Evolutionary conservation across 768 basidiomycete species (phyloP).

Genomic region (Collybia nuda): DNA sequence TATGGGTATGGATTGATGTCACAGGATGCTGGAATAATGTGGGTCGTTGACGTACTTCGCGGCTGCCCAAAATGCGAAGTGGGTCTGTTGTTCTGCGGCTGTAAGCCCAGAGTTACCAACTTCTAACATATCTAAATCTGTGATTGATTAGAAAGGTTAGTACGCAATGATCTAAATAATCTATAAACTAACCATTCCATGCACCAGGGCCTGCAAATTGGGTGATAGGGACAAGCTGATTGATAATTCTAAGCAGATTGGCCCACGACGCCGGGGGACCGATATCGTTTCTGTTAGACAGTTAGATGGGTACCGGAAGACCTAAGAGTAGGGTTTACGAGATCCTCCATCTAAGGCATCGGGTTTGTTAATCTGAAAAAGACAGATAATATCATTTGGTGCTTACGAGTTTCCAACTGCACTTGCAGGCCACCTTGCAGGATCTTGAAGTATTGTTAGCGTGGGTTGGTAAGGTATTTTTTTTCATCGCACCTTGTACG

Average conservation of each 20-base stretch:
- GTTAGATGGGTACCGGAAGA: background rate
- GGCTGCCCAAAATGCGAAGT: constrained; percentile 56
- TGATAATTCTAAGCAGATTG: constrained; percentile 48
- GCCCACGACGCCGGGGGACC: constrained; percentile 48
- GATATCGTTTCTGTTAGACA: constrained; percentile 38
- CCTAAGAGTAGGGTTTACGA: constrained; percentile 27
- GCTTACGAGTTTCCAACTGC: constrained; percentile 45
- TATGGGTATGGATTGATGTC: constrained; percentile 5
- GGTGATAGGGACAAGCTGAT: constrained; percentile 51
- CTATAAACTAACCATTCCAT: constrained; percentile 32
- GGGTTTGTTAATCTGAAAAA: background rate
- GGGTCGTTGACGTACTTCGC: constrained; percentile 31
- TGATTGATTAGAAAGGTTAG: constrained; percentile 1
- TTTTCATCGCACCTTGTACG: constrained; percentile 31
- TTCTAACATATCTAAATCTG: constrained; percentile 55
- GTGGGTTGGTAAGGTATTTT: background rate
- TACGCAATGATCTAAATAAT: constrained; percentile 13
- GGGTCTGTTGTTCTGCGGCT: constrained; percentile 38
- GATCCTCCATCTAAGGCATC: constrained; percentile 37
- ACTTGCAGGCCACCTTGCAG: constrained; percentile 48
- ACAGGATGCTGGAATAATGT: background rate
- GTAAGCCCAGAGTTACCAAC: constrained; percentile 49
- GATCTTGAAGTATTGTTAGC: constrained; percentile 25
- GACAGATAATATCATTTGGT: background rate
- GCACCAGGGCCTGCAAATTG: constrained; percentile 44